phyloP scores from a whole-genome alignment of 495 filamentous ascomycete species.

The Podospora didyma region DNA sequence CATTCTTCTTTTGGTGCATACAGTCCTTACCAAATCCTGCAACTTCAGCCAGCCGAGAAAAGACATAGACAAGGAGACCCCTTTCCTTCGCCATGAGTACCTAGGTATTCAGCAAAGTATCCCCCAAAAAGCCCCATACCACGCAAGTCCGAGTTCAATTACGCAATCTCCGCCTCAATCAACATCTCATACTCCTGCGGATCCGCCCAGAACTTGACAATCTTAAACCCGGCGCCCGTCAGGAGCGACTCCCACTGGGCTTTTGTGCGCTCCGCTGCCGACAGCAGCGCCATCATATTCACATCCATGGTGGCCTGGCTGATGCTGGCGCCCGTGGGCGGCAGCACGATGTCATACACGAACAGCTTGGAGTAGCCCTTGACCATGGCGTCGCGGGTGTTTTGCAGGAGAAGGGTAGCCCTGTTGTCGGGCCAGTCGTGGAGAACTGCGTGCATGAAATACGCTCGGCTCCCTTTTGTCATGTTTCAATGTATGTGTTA shows the following conservation, averaged over 20 bases:
- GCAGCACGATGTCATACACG: constrained; percentile 52
- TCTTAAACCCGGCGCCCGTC: constrained; percentile 34
- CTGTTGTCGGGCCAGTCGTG: constrained; percentile 42
- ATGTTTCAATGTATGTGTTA: no score
- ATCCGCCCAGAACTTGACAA: constrained; percentile 38
- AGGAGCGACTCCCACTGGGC: constrained; percentile 28
- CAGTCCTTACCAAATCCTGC: no score
- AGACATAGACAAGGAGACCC: no score
- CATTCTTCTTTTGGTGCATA: no score
- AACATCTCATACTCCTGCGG: constrained; percentile 36
- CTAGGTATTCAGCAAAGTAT: no score
- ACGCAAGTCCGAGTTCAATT: no score
- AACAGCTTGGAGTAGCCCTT: constrained; percentile 47
- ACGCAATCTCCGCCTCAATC: constrained; percentile 36
- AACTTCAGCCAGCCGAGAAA: no score
- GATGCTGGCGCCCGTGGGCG: constrained; percentile 37
- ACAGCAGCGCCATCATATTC: constrained; percentile 30
- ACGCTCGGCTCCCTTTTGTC: constrained; percentile 22
- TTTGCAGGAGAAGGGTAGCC: constrained; percentile 33
- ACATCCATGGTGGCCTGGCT: constrained; percentile 39
- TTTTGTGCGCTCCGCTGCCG: constrained; percentile 29
- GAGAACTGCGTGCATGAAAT: constrained; percentile 37
- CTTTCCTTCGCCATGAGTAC: no score
- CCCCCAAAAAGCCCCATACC: no score
- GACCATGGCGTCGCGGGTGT: constrained; percentile 39